phyloP scores from a whole-genome alignment of 75 land plant genomes.

The Selaginella tamariscina region DNA sequence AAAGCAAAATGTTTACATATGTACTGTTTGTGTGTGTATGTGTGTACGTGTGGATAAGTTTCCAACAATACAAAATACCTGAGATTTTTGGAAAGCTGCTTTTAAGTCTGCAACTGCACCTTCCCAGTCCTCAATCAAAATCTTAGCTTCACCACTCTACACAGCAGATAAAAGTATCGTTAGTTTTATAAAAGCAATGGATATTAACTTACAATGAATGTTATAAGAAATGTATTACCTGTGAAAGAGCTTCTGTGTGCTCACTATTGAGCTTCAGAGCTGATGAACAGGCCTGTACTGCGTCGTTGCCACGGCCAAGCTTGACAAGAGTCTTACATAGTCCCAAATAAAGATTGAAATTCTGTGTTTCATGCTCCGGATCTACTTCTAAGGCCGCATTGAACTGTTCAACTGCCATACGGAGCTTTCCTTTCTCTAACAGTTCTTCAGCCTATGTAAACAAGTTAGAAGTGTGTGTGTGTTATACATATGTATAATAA shows the following conservation, averaged over 20 bases:
- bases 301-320: conserved; percentile 95
- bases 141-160: conserved; percentile 93
- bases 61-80: conserved; percentile 29
- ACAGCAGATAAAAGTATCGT: conserved; percentile 11
- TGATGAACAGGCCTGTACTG: conserved; percentile 55
- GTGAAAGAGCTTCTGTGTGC: conserved; percentile 68
- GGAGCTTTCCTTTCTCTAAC: conserved; percentile 69
- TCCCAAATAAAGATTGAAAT: conserved; percentile 79
- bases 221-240: too few species aligned
- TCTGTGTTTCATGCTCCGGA: conserved; percentile 67
- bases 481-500: too few species aligned
- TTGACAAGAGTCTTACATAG: conserved; percentile 79
- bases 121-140: conserved; percentile 90
- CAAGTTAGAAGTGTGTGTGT: neutral
- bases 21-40: too few species aligned
- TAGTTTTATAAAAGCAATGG: too few species aligned
- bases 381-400: conserved; percentile 67
- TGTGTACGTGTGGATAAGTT: too few species aligned
- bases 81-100: conserved; percentile 62
- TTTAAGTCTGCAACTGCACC: conserved; percentile 89
- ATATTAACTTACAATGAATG: neutral
- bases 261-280: conserved; percentile 69
- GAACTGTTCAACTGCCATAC: conserved; percentile 78
- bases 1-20: neutral
- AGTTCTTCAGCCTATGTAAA: conserved; percentile 76